These are phyloP conservation scores for Talaromyces ruber DNA, from an alignment of 495 filamentous ascomycete species.

Conservation along the genomic window DNA sequence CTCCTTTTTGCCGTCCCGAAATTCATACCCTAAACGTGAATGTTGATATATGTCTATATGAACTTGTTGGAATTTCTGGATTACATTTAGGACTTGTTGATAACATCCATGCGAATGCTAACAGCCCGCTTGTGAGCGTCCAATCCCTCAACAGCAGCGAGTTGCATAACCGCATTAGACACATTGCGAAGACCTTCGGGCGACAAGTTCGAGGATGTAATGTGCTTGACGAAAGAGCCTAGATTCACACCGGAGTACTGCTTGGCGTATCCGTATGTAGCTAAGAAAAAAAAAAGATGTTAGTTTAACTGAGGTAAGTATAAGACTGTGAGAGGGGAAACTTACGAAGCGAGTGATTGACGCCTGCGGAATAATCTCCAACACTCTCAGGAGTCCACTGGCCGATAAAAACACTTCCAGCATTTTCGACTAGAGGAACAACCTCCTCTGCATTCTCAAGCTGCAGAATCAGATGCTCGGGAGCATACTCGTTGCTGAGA, in stretches of 20 bases:
- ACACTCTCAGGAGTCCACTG: slow-evolving; percentile 95
- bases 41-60: background rate
- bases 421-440: slow-evolving; percentile 79
- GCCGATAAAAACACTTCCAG: slow-evolving; percentile 91
- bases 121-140: slow-evolving; percentile 93
- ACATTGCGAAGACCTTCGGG: slow-evolving; percentile 76
- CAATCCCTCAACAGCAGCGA: slow-evolving; percentile 88
- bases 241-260: slow-evolving; percentile 98
- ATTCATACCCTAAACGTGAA: no score
- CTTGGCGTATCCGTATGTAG: slow-evolving; percentile 94
- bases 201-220: slow-evolving; percentile 85
- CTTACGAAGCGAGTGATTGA: slow-evolving; percentile 95
- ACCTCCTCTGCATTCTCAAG: slow-evolving; percentile 60
- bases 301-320: background rate
- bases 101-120: slow-evolving; percentile 68
- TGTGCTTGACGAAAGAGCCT: slow-evolving; percentile 90
- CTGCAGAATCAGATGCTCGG: slow-evolving; percentile 94
- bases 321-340: slow-evolving; percentile 12
- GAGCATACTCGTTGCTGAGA: slow-evolving; percentile 91
- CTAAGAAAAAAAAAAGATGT: slow-evolving; percentile 28
- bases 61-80: background rate
- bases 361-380: slow-evolving; percentile 94
- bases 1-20: background rate
- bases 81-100: slow-evolving; percentile 32
- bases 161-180: slow-evolving; percentile 80